These are phyloP conservation scores for Chrysanthemum lavandulifolium DNA, from an alignment of 129 eudicot species.

Conservation along the genomic window DNA sequence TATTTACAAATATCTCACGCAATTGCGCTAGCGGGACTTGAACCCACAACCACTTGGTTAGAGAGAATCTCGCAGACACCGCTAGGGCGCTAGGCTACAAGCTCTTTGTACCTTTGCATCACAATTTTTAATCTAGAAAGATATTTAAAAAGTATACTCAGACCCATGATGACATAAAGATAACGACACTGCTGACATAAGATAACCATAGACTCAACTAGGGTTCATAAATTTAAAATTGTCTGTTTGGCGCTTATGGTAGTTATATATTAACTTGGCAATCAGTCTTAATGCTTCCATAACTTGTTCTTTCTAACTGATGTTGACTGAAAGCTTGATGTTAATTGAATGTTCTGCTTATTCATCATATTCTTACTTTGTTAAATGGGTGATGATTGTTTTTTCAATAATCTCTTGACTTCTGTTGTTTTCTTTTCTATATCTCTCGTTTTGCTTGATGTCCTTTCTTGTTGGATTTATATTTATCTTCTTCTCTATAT, in stretches of 20 bases:
- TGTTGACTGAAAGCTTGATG: not conserved
- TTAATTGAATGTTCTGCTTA: not conserved
- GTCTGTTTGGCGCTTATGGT: not conserved
- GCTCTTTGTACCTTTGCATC: too few relatives aligned
- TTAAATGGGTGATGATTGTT: not conserved
- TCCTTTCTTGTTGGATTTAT: not conserved
- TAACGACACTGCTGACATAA: not conserved
- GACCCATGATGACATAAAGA: too few relatives aligned
- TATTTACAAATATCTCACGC: too few relatives aligned
- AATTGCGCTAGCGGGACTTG: too few relatives aligned
- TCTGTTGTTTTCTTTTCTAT: not conserved
- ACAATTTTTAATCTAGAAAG: too few relatives aligned
- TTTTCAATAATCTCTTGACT: not conserved
- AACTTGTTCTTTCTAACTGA: not conserved
- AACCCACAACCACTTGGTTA: too few relatives aligned
- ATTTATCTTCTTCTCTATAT: not conserved
- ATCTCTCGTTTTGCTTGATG: not conserved
- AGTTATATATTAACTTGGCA: not conserved
- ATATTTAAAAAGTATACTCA: too few relatives aligned
- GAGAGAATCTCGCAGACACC: too few relatives aligned
- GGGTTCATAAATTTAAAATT: not conserved
- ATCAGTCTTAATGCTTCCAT: not conserved
- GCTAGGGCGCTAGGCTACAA: too few relatives aligned
- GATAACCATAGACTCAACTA: not conserved
- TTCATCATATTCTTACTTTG: constrained; percentile 2